These are phyloP conservation scores for Arbutus unedo DNA, from an alignment of 148 eudicot species.

Conservation along the genomic window DNA sequence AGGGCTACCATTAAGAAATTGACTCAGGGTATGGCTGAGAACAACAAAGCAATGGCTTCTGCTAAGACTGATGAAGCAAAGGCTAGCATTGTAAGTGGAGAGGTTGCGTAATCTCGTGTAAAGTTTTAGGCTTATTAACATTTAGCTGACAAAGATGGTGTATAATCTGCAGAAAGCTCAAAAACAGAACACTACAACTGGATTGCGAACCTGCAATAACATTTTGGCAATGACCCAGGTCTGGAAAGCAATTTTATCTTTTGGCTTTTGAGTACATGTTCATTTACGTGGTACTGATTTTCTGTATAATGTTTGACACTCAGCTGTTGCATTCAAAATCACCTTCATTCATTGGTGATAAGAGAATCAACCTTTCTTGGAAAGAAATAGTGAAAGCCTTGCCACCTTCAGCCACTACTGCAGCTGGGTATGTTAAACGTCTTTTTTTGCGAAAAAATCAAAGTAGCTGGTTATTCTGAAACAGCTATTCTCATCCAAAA, in stretches of 20 bases:
- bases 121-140: neutral
- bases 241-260: neutral
- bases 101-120: neutral
- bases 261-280: neutral
- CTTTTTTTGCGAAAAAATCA: neutral
- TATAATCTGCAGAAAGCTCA: slow-evolving; percentile 43
- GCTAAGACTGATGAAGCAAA: slow-evolving; percentile 75
- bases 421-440: slow-evolving; percentile 42
- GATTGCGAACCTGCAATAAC: slow-evolving; percentile 81
- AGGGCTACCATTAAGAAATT: slow-evolving; percentile 77
- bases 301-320: neutral
- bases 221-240: slow-evolving; percentile 93
- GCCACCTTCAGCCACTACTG: slow-evolving; percentile 35
- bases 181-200: slow-evolving; percentile 73
- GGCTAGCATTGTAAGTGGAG: slow-evolving; percentile 56
- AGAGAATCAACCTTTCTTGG: slow-evolving; percentile 83
- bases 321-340: slow-evolving; percentile 82
- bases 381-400: slow-evolving; percentile 67
- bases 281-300: neutral
- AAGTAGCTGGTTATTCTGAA: neutral
- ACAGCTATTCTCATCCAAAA: neutral
- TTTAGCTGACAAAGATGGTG: neutral
- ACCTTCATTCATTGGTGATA: slow-evolving; percentile 82
- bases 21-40: slow-evolving; percentile 89
- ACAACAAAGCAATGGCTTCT: slow-evolving; percentile 77